phyloP scores from a whole-genome alignment of 805 yeast genomes.

The Yamadazyma ubonensis region DNA sequence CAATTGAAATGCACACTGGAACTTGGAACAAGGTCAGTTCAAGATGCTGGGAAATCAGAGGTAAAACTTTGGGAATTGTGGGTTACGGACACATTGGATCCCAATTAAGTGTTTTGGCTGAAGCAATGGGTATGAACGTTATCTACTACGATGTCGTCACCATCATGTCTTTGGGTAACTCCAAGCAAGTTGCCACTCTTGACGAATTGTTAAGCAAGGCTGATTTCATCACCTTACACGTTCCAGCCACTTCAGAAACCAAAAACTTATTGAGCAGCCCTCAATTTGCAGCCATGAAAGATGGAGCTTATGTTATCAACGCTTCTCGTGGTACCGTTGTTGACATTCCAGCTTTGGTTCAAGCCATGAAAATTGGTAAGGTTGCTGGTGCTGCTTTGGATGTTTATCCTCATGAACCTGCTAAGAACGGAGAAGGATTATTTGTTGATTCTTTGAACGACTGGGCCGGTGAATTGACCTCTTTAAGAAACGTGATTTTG shows the following conservation, averaged over 20 bases:
- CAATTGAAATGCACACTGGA: slow-evolving; percentile 92
- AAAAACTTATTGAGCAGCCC: slow-evolving; percentile 84
- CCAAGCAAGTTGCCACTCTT: slow-evolving; percentile 84
- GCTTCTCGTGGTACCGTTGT: slow-evolving; percentile 98
- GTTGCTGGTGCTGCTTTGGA: slow-evolving; percentile 97
- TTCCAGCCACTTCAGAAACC: slow-evolving; percentile 93
- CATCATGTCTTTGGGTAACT: slow-evolving; percentile 96
- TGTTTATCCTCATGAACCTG: slow-evolving; percentile 96
- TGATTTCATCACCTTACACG: slow-evolving; percentile 91
- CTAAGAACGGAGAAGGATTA: slow-evolving; percentile 85
- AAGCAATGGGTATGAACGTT: slow-evolving; percentile 96
- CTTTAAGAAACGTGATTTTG: slow-evolving; percentile 83
- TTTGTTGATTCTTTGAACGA: slow-evolving; percentile 72
- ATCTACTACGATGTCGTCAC: slow-evolving; percentile 87
- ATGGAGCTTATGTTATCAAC: slow-evolving; percentile 90
- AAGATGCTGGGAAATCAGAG: slow-evolving; percentile 98
- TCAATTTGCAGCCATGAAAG: slow-evolving; percentile 94
- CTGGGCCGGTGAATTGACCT: slow-evolving; percentile 80
- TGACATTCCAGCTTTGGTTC: slow-evolving; percentile 90
- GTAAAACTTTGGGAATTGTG: slow-evolving; percentile 93
- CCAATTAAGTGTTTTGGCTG: slow-evolving; percentile 94
- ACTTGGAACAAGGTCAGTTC: slow-evolving; percentile 96
- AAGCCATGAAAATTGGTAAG: slow-evolving; percentile 89
- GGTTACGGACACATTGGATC: slow-evolving; percentile 99
- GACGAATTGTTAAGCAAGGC: slow-evolving; percentile 77